Base-by-base conservation (phyloP, 306 rosid genomes). In the Glycyrrhiza uralensis region DNA sequence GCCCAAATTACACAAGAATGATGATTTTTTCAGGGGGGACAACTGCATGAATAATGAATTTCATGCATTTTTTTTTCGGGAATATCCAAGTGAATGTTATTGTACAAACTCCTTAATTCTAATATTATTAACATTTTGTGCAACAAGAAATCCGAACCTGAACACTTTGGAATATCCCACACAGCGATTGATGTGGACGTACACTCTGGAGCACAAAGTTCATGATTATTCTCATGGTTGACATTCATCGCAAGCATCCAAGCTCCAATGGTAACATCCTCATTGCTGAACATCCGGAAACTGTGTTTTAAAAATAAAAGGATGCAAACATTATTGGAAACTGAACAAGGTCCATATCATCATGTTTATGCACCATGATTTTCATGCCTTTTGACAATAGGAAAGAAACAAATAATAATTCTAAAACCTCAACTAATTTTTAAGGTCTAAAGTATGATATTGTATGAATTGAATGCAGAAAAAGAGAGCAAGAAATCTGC, bases 191-290 rank as follows among this genome's bases (percentile, higher is more conserved):
- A 95, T 70, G 93, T 72, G 11, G 91, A 44, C 2, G 97, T 85
- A 75, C 99, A 95, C 6, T 74, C 82, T 44, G 81, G 29, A 49
- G 81, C 79, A 72, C 99, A 91, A 17, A 95, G 78, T 66, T 89
- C 90, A 39, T 80, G 86, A 71, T 82, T 76, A 68, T 92, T 88
- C 84, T 95, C 99, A 66, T 95, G 93, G 36, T 89, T 81, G 74
- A 95, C 99, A 82, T 95, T 95, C 99, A 95, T 95, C 51, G 99
- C 96, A 19, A 91, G 97, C 99, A 95, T 95, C 99, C 96, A 95
- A 50, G 96, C 93, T 56, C 97, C 99, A 76, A 95, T 88, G 19
- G 99, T 95, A 41, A 95, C 99, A 81, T 95, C 99, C 81, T 95
- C 99, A 61, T 95, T 95, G 89, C 93, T 95, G 76, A 95, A 91